These are phyloP conservation scores for Tetrahymena thermophila DNA, from an alignment of 73 alveolate genomes.

Conservation along the genomic window DNA sequence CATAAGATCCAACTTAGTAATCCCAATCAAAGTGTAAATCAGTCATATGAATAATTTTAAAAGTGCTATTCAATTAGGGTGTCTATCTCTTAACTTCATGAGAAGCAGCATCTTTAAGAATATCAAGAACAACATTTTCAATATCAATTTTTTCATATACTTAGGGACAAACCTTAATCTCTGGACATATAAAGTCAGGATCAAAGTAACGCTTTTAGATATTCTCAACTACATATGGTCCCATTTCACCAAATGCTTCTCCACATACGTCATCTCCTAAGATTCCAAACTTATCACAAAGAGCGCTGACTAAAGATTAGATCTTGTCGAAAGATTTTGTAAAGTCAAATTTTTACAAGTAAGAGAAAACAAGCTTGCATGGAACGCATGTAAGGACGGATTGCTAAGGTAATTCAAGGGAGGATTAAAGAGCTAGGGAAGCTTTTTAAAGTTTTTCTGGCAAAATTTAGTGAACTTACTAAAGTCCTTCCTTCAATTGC, in stretches of 20 bases:
- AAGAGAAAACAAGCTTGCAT: background rate
- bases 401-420: background rate
- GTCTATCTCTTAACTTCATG: slow-evolving; percentile 8
- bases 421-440: background rate
- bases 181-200: slow-evolving; percentile 33
- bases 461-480: background rate
- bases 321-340: background rate
- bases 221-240: slow-evolving; percentile 19
- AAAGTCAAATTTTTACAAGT: background rate
- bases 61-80: slow-evolving; percentile 17
- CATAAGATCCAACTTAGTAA: slow-evolving; percentile 56
- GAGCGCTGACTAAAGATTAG: background rate
- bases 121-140: slow-evolving; percentile 3
- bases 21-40: slow-evolving; percentile 72
- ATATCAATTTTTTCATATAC: slow-evolving; percentile 14
- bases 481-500: background rate
- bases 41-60: slow-evolving; percentile 65
- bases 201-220: slow-evolving; percentile 16
- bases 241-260: slow-evolving; percentile 37
- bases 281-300: background rate
- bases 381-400: background rate
- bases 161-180: slow-evolving; percentile 18
- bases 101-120: slow-evolving; percentile 11
- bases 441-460: background rate
- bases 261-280: slow-evolving; percentile 12